phyloP scores from a whole-genome alignment of 2,329 filamentous ascomycete genomes.

The Phyllosticta citriasiana region DNA sequence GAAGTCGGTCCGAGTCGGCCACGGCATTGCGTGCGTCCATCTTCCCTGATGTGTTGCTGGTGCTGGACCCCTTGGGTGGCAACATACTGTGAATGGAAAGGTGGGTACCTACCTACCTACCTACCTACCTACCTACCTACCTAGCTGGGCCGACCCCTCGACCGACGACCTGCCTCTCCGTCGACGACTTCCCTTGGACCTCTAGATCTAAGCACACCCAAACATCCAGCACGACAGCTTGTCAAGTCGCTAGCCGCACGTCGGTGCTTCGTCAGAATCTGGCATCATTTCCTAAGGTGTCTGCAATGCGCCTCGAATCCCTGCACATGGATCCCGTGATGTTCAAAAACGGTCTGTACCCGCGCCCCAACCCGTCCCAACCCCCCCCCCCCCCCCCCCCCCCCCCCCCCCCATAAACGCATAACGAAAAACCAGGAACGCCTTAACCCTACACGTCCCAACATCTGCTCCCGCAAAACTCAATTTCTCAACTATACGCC shows the following conservation, averaged over 20 bases:
- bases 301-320: not conserved
- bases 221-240: not conserved
- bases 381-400: too few species aligned
- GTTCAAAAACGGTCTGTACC: not conserved
- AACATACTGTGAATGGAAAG: too few species aligned
- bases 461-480: not conserved
- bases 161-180: too few species aligned
- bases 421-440: not conserved
- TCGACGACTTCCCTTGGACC: not conserved
- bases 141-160: too few species aligned
- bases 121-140: too few species aligned
- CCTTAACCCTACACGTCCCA: not conserved
- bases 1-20: slow-evolving; percentile 3
- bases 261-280: not conserved
- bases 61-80: not conserved
- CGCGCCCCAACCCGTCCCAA: not conserved
- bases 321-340: not conserved
- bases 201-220: not conserved
- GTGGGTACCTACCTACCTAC: too few species aligned
- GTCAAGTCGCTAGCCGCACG: not conserved
- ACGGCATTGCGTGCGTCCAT: not conserved
- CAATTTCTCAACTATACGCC: slow-evolving; percentile 41
- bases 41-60: not conserved
- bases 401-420: not conserved
- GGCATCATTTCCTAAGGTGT: not conserved